A percentile compares a stretch with the other conserved stretches of the same genome.
Conservation (phyloP, 2,329 filamentous ascomycete genomes). For the Emericellopsis cladophorae region DNA sequence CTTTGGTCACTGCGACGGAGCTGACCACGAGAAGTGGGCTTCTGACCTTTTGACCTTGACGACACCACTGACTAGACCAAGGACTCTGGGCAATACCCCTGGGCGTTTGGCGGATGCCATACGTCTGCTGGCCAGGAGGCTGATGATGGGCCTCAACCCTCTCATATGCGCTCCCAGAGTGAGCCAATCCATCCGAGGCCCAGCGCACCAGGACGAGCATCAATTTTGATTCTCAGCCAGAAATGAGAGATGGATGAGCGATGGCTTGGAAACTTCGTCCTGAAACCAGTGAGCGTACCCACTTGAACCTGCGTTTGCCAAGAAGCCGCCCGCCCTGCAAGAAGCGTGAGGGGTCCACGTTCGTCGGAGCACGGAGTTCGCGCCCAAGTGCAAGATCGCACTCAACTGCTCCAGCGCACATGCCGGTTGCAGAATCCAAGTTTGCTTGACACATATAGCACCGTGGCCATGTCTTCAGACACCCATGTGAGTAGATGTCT, state of each 20-base stretch:
- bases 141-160: not conserved
- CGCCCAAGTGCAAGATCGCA: not conserved
- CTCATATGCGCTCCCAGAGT: not conserved
- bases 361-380: not conserved
- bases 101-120: not conserved
- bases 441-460: not conserved
- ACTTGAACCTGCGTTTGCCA: not conserved
- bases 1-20: not conserved
- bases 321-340: not conserved
- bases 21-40: not conserved
- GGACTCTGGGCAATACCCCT: not conserved
- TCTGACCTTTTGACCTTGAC: too few relatives aligned
- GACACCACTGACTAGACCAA: too few relatives aligned
- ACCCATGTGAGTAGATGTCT: not conserved
- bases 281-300: not conserved
- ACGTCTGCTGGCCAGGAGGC: not conserved
- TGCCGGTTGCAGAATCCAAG: not conserved
- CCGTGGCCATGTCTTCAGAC: not conserved
- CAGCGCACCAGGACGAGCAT: not conserved
- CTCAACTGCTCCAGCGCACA: not conserved
- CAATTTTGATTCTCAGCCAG: not conserved
- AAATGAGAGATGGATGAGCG: not conserved
- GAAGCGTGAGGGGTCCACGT: not conserved
- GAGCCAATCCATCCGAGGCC: not conserved
- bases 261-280: too few relatives aligned